Percentiles rank a stretch among this genome's conserved stretches.
Conservation (phyloP, 1,284 basidiomycete species). For the Cutaneotrichosporon mucoides region DNA sequence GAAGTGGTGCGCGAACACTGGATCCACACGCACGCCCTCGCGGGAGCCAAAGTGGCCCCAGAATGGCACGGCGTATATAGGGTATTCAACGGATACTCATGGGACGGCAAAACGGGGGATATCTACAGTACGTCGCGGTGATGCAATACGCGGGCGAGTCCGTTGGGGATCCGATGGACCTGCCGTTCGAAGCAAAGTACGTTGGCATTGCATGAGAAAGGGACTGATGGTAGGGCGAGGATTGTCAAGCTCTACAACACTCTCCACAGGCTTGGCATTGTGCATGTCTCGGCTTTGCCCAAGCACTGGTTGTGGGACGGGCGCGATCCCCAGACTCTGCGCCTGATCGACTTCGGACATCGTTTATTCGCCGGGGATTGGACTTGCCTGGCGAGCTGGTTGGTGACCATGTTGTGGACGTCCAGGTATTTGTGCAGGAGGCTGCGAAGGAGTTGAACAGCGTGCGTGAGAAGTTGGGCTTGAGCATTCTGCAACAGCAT, state of each 20-base stretch:
- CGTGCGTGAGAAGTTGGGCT: neutral
- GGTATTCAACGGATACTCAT: no score
- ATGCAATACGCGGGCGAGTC: no score
- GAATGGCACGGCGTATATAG: no score
- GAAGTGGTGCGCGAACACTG: no score
- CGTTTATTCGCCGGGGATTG: neutral
- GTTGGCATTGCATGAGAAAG: no score
- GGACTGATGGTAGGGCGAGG: neutral
- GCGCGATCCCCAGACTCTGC: neutral
- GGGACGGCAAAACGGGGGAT: no score
- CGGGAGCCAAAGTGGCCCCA: no score
- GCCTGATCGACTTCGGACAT: neutral
- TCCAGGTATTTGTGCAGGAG: neutral
- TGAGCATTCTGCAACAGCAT: neutral
- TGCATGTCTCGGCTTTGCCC: neutral
- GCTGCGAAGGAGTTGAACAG: neutral
- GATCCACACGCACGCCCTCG: no score
- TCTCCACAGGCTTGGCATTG: neutral
- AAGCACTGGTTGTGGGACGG: neutral
- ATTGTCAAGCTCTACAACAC: neutral
- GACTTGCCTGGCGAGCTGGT: neutral
- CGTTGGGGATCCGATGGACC: no score
- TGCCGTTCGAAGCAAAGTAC: no score
- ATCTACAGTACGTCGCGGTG: no score
- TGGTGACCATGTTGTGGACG: neutral